phyloP scores from a whole-genome alignment of 257 asterid genomes.

The Agastache rugosa region DNA sequence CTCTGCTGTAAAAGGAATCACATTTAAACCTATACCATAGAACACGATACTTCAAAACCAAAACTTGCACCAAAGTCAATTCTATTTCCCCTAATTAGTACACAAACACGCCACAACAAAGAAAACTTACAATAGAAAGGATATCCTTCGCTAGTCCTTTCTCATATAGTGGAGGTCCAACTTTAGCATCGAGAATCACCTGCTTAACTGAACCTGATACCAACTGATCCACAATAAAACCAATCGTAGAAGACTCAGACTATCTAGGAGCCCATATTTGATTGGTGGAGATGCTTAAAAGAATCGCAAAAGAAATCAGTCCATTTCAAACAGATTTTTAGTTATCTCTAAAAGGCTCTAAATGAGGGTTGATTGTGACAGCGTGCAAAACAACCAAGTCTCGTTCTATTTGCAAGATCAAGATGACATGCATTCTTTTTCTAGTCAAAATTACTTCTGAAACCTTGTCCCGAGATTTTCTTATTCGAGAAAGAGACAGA shows the following conservation, averaged over 20 bases:
- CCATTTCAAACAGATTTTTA: constrained; percentile 23
- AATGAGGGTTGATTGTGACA: constrained; percentile 25
- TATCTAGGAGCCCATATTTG: constrained; percentile 21
- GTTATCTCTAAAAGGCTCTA: constrained; percentile 15
- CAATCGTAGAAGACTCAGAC: constrained; percentile 38
- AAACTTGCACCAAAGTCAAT: constrained; percentile 9
- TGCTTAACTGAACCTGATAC: constrained; percentile 75
- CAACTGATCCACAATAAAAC: constrained; percentile 53
- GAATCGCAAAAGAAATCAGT: constrained; percentile 29
- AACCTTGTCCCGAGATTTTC: constrained; percentile 23
- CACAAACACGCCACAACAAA: constrained; percentile 23
- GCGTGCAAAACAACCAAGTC: constrained; percentile 4
- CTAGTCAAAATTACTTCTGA: constrained; percentile 20
- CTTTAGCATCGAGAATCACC: constrained; percentile 92
- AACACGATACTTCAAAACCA: constrained; percentile 24
- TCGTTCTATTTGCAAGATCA: constrained; percentile 25
- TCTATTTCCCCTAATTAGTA: constrained; percentile 2
- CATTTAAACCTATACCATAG: constrained; percentile 16
- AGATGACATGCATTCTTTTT: constrained; percentile 8
- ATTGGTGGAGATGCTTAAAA: constrained; percentile 12
- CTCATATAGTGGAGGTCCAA: constrained; percentile 87
- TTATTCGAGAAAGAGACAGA: constrained; percentile 26
- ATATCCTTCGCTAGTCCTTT: constrained; percentile 80
- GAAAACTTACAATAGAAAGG: constrained; percentile 67
- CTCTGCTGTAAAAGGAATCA: neutral